Evolutionary conservation across 805 yeast genomes (phyloP).

Genomic region (Teunomyces stri): DNA sequence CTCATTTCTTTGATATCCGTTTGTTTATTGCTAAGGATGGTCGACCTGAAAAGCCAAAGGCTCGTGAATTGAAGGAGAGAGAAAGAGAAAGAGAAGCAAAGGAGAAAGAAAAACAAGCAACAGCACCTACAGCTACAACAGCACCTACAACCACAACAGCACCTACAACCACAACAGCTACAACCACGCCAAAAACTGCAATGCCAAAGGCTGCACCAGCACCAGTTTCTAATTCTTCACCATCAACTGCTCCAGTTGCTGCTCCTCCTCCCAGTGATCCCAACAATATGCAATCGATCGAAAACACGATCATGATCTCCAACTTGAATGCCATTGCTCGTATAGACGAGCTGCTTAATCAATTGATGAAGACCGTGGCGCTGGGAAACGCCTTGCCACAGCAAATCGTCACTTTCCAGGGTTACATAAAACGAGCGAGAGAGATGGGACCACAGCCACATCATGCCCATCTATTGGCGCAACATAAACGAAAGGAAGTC

Average conservation of each 20-base stretch:
- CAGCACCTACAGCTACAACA: neutral
- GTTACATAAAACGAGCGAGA: slow-evolving; percentile 74
- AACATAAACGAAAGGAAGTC: slow-evolving; percentile 15
- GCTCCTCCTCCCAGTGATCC: slow-evolving; percentile 11
- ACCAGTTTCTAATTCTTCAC: neutral
- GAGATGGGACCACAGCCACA: slow-evolving; percentile 62
- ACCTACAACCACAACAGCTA: neutral
- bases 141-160: neutral
- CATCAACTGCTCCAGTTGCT: neutral
- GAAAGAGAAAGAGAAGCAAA: slow-evolving; percentile 1
- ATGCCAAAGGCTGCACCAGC: neutral
- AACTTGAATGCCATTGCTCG: slow-evolving; percentile 82
- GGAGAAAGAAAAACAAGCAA: neutral
- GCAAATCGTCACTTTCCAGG: slow-evolving; percentile 77
- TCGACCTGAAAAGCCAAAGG: slow-evolving; percentile 33
- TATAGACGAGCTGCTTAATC: slow-evolving; percentile 61
- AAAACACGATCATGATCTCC: slow-evolving; percentile 78
- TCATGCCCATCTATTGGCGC: slow-evolving; percentile 30
- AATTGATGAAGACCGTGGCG: slow-evolving; percentile 83
- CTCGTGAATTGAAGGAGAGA: slow-evolving; percentile 7
- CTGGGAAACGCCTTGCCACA: slow-evolving; percentile 70
- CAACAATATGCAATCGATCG: slow-evolving; percentile 52
- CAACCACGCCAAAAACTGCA: neutral
- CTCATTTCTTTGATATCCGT: slow-evolving; percentile 75
- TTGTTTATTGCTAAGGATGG: slow-evolving; percentile 86